Base-by-base conservation (phyloP, 305 asterid species). In the Ajuga reptans region DNA sequence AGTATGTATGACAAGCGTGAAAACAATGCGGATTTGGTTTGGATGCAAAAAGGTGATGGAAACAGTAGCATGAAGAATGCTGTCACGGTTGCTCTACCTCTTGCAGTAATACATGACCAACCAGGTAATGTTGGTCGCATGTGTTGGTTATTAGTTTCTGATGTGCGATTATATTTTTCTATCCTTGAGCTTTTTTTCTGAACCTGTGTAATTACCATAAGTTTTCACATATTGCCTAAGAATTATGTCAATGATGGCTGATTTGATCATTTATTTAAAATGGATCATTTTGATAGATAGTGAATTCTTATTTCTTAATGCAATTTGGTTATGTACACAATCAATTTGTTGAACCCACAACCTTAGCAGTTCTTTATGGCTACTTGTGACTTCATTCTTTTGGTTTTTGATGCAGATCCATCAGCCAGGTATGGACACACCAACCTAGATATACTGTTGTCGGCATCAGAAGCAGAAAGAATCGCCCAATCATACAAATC, bases 391-490 rank as follows among this genome's bases (percentile, higher is more conserved):
- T 1, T 60, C 3, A 3, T 53, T 63, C 31, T 27, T 21, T 65
- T 51, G 54, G 42, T 50, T 60, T 77, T 70, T 72, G 51, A 67
- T 75, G 84, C 85, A 90, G 95, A 76, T 69, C 75, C 80, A 54
- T 67, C 77, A 21, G 56, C 58, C 37, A 61, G 75, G 74, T 69
- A 59, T 66, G 73, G 83, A 78, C 52, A 61, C 58, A 33, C 71
- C 65, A 81, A 81, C 59, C 81, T 81, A 64, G 90, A 80, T 56
- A 70, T 75, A 75, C 80, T 81, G 54, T 72, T 91, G 70, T 83
- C 98, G 57, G 87, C 92, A 71, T 66, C 83, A 45, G 96, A 89
- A 84, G 98, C 95, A 59, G 95, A 89, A 66, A 85, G 80, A 71
- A 81, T 89, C 5, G 92, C 90, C 46, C 80, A 60, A 49, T 83